These are phyloP conservation scores for Vitis hybrid DNA, from an alignment of 177 flowering plant species.

Conservation along the genomic window DNA sequence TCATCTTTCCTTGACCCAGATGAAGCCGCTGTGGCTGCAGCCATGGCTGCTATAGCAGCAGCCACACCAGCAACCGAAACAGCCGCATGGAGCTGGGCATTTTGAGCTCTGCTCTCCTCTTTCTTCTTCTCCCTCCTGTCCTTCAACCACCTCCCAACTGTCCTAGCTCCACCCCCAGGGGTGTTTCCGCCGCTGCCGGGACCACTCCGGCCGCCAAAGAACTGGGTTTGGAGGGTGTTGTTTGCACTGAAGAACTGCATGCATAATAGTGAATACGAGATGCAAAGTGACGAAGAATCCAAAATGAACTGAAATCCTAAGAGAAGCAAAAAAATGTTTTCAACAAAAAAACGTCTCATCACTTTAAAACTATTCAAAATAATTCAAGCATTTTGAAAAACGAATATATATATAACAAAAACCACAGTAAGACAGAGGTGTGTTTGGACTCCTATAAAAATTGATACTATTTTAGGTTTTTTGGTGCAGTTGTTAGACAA, in stretches of 20 bases:
- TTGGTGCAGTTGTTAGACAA: no score
- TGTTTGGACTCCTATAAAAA: no score
- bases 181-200: conserved; percentile 24
- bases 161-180: conserved; percentile 41
- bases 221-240: conserved; percentile 43
- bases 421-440: no score
- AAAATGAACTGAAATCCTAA: no score
- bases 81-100: conserved; percentile 72
- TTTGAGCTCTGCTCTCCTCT: conserved; percentile 61
- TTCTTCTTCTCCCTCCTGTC: conserved; percentile 69
- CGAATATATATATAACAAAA: no score
- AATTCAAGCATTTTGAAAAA: no score
- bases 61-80: conserved; percentile 74
- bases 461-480: no score
- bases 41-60: conserved; percentile 66
- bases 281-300: no score
- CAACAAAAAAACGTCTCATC: no score
- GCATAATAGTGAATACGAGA: background rate
- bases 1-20: conserved; percentile 46
- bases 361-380: no score
- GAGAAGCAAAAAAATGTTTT: no score
- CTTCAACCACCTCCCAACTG: conserved; percentile 77
- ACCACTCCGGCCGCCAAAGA: conserved; percentile 30
- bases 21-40: conserved; percentile 58
- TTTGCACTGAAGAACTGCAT: conserved; percentile 48